Evolutionary conservation across 768 basidiomycete genomes (phyloP), one percentile per base, ranked within the genome.

Genomic region (Collybia mongolica): DNA sequence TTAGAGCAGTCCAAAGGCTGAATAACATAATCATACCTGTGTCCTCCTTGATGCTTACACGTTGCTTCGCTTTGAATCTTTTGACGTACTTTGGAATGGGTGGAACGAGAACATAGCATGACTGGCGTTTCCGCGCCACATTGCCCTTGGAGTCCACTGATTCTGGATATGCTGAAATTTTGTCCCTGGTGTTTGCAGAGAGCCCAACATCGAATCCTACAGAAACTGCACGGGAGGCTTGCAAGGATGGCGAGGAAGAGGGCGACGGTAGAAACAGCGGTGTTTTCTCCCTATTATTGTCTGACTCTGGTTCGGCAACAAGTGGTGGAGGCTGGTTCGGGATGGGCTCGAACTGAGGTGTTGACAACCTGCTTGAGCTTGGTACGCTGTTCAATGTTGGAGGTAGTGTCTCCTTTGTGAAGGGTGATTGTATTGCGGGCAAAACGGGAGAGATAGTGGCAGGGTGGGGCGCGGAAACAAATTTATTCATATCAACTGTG

Each of bases 221-320:
- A 9, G 19, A n/a, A 6, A 36, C 39, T 1, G 23, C n/a, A 0
- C 23, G 14, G 24, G 20, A 6, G 3, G 44, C 18, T 38, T 19
- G 41, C 7, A 46, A 46, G 17, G 50, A 23, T 26, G 71, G 70
- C 17, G 71, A 74, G 49, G 60, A 52, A 1, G 71, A 64, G 5
- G 72, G 73, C 36, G 77, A 81, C 32, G 79, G 79, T 23, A 80
- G 56, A 54, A 81, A 81, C 40, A 80, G 64, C 23, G 79, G 80
- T 12, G 71, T 54, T 43, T 60, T 66, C 7, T 60, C 62, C 36
- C 46, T 29, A 41, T 40, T 19, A n/a, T 6, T 5, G 6, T 11
- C 42, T 7, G 29, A 32, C 11, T 32, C 32, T 14, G 32, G 11
- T 3, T 2, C 32, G 11, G 11, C 5, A 32, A 14, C 32, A 14